Percentiles rank a stretch among this genome's conserved stretches.
phyloP scores from a whole-genome alignment of 768 basidiomycete genomes.

The Russula emetica region DNA sequence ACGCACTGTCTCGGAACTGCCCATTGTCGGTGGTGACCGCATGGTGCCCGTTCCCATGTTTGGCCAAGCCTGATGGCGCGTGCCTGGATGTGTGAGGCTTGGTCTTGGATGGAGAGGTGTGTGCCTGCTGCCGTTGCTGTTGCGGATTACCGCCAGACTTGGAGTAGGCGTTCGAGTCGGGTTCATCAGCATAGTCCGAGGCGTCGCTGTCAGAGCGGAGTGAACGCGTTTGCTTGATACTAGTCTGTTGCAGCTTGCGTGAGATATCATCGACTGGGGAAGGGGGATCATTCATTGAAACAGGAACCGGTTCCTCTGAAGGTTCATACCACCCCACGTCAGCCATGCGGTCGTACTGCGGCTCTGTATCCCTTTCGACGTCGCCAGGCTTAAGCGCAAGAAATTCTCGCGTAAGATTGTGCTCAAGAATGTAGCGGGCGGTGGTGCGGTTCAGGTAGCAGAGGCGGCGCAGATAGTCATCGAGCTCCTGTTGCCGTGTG shows the following conservation, averaged over 20 bases:
- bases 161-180: conserved; percentile 3
- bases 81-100: conserved; percentile 15
- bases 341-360: conserved; percentile 56
- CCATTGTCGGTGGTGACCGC: conserved; percentile 12
- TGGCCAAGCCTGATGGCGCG: not conserved
- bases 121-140: conserved; percentile 29
- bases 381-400: conserved; percentile 84
- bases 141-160: conserved; percentile 13
- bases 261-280: conserved; percentile 37
- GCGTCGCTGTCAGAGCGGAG: conserved; percentile 53
- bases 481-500: conserved; percentile 74
- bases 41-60: conserved; percentile 7
- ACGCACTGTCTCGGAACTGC: conserved; percentile 29
- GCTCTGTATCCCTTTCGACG: conserved; percentile 60
- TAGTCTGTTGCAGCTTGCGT: conserved; percentile 33
- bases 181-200: conserved; percentile 47
- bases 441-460: conserved; percentile 64
- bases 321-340: conserved; percentile 39
- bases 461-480: conserved; percentile 81
- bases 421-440: conserved; percentile 76
- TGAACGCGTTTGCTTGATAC: conserved; percentile 43
- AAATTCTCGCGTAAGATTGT: conserved; percentile 76
- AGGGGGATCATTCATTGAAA: conserved; percentile 36
- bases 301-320: conserved; percentile 26
- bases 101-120: conserved; percentile 26